These are phyloP conservation scores for Stromatinia cepivora DNA, from an alignment of 2,329 filamentous ascomycete species.

Conservation along the genomic window DNA sequence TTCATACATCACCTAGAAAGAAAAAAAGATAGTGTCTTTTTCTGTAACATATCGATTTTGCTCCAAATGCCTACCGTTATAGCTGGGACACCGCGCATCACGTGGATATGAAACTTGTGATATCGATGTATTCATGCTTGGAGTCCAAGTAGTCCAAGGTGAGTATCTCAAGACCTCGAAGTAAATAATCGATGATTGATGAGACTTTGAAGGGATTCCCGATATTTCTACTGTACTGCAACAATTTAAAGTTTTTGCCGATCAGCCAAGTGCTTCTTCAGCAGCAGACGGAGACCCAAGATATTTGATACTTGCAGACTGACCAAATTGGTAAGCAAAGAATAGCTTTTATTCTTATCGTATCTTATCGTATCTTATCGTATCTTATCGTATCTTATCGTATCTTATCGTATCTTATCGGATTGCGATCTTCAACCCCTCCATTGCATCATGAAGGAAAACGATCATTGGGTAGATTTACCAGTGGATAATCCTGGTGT, in stretches of 20 bases:
- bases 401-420: slow-evolving; percentile 15
- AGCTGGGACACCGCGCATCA: neutral
- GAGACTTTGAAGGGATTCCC: neutral
- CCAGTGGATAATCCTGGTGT: neutral
- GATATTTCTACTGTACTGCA: neutral
- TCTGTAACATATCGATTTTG: neutral
- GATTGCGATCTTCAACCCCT: slow-evolving; percentile 16
- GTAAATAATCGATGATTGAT: neutral
- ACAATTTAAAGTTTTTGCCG: neutral
- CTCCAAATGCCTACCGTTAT: neutral
- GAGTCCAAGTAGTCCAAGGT: neutral
- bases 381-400: slow-evolving; percentile 13
- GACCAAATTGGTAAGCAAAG: neutral
- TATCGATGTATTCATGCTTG: neutral
- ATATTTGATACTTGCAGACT: neutral
- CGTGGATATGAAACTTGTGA: neutral
- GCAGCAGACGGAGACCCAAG: neutral
- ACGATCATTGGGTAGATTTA: slow-evolving; percentile 5
- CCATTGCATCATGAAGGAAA: slow-evolving; percentile 21
- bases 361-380: slow-evolving; percentile 13
- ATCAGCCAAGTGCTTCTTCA: neutral
- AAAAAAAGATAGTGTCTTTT: no score
- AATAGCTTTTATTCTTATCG: slow-evolving; percentile 7
- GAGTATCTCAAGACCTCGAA: neutral
- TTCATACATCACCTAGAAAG: neutral